Base-by-base conservation (phyloP, 441 rosid species). In the Gossypium davidsonii region DNA sequence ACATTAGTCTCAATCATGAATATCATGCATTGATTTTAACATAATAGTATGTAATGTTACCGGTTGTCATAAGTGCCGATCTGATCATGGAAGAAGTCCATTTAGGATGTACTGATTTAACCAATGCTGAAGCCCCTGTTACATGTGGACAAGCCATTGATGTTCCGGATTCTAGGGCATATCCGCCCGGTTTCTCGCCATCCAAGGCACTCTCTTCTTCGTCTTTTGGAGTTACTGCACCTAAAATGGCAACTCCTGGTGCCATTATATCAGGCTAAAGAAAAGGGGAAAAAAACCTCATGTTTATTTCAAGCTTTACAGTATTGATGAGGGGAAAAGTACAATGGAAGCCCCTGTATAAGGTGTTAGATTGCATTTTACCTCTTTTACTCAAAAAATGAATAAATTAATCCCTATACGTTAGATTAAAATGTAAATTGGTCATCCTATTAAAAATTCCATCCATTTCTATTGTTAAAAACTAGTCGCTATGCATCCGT, bases 141-240 rank as follows among this genome's bases (percentile, higher is more conserved):
- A 90, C 91, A 75, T 92, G 97, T 66, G 97, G 96, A 81, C 96
- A 90, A 53, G 97, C 90, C 96, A 88, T 88, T 12, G 97, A 92
- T n/a, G 96, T 90, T 68, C 97, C 96, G 0, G 97, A 92, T 72
- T 18, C 74, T 49, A 84, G 49, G 42, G 79, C 85, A 70, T 77
- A 88, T 14, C 67, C 64, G 3, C 80, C 46, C 11, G 82, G 80
- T 81, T 79, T 75, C 65, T 77, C 63, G 20, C 82, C 85, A 6
- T 18, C 6, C 3, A 78, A 83, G 64, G 73, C 66, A 17, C 67
- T 75, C 63, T 73, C 81, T 14, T 66, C 60, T n/a, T 78, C 83
- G 6, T 15, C 34, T 26, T 66, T 74, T 0, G 96, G 96, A 71
- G 75, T 59, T 21, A 84, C 2, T 15, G 94, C 94, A 12, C 87